Evolutionary conservation across 1,284 basidiomycete genomes (phyloP), one percentile per base, ranked within the genome.

Genomic region (Cutaneotrichosporon cavernicola): DNA sequence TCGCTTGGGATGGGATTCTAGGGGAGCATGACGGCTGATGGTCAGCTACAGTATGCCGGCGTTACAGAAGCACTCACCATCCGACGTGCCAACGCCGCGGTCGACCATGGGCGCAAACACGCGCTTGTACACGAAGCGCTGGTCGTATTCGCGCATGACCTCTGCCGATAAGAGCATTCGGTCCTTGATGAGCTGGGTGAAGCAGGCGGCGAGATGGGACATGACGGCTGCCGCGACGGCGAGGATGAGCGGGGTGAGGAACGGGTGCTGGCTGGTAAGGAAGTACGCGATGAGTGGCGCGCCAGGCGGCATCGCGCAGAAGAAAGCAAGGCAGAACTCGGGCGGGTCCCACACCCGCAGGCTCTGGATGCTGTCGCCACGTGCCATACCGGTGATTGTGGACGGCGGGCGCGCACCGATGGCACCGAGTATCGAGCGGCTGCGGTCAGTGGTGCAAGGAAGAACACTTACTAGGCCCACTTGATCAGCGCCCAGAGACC

Each of bases 101-200:
- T 81, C 80, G 30, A 76, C 74, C 61, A 62, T 72, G 30, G 69
- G 66, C 6, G 72, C 70, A 65, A 78, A 80, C 26, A 81, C 61
- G 58, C 70, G 69, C 53, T 73, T 76, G 61, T 79, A 80, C 5
- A 80, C 80, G 56, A 81, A 81, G 49, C 78, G 66, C 56, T 72
- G 69, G 64, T 80, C 79, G 60, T 81, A 80, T 69, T 81, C 80
- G 57, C 76, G 69, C 79, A 80, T 80, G 31, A 81, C 80, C 64
- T 81, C 79, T 21, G 78, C 74, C 21, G 68, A 70, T 32, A 81
- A 70, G 16, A 79, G 57, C 76, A 76, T 75, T 49, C 75, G 69
- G 60, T 81, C 80, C 57, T 77, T 78, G 53, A 80, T 75, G 30
- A 81, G 69, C 63, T 78, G 78, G 10, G 70, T 64, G 43, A 70